Conservation (phyloP, 1,284 basidiomycete genomes). For the Austroboletus niveus region DNA sequence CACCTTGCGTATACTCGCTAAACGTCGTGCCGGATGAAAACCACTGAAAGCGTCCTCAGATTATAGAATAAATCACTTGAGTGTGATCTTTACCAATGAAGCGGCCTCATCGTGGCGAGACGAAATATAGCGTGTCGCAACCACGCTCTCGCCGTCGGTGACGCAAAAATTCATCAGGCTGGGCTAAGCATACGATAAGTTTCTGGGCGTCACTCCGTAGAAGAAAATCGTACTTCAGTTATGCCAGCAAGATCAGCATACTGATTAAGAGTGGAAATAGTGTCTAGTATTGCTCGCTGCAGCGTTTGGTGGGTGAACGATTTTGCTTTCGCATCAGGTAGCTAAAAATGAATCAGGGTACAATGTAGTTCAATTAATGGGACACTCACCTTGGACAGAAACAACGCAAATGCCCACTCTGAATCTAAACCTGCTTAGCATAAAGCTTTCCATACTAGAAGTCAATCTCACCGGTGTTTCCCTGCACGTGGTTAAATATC, state of each 20-base stretch:
- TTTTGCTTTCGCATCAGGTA: constrained; percentile 75
- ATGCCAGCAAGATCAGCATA: constrained; percentile 75
- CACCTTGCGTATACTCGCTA: constrained; percentile 85
- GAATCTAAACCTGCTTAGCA: constrained; percentile 58
- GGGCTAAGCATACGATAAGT: constrained; percentile 49
- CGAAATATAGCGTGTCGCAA: constrained; percentile 94
- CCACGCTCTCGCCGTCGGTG: constrained; percentile 89
- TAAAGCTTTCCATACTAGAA: neutral
- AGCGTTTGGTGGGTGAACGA: constrained; percentile 64
- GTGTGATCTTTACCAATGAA: constrained; percentile 58
- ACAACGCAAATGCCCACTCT: constrained; percentile 93
- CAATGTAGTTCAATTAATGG: neutral
- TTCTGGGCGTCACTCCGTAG: neutral
- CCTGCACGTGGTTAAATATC: constrained; percentile 82
- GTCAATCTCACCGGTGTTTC: constrained; percentile 75
- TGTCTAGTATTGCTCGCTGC: constrained; percentile 82
- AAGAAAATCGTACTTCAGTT: constrained; percentile 51
- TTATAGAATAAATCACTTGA: neutral
- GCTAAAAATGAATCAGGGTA: constrained; percentile 41
- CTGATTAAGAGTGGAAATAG: constrained; percentile 75
- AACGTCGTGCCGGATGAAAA: constrained; percentile 95
- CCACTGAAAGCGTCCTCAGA: constrained; percentile 53
- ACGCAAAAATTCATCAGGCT: constrained; percentile 96
- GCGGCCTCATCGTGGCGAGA: constrained; percentile 91
- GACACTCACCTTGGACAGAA: constrained; percentile 71